Conservation (phyloP, 1,139 yeast species). For the Ogataea hybrid region DNA sequence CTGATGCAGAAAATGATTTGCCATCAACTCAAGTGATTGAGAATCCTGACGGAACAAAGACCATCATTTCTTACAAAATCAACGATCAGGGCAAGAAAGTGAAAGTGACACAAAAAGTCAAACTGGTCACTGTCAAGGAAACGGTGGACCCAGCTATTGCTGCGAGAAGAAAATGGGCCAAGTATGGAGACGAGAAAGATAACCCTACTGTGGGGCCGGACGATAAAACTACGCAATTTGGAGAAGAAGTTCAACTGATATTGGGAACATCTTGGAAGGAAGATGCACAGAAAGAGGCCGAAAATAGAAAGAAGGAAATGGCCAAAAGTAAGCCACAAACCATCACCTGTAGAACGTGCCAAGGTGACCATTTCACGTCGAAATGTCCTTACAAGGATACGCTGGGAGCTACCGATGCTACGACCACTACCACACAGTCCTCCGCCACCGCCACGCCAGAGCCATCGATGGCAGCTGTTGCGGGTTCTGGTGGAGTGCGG, state of each 20-base stretch:
- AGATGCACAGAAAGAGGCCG: slow-evolving; percentile 61
- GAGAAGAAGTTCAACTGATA: slow-evolving; percentile 67
- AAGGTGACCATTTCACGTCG: slow-evolving; percentile 90
- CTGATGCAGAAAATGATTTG: slow-evolving; percentile 62
- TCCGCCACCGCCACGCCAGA: slow-evolving; percentile 33
- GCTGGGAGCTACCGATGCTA: slow-evolving; percentile 48
- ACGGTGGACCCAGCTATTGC: slow-evolving; percentile 79
- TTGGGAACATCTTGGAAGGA: slow-evolving; percentile 69
- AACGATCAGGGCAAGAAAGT: slow-evolving; percentile 83
- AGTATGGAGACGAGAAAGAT: slow-evolving; percentile 81
- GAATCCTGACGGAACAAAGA: slow-evolving; percentile 86
- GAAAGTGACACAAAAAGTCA: slow-evolving; percentile 82
- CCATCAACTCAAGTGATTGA: slow-evolving; percentile 69
- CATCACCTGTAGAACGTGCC: slow-evolving; percentile 81
- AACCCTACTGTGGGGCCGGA: slow-evolving; percentile 79
- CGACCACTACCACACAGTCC: slow-evolving; percentile 10
- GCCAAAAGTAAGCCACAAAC: slow-evolving; percentile 45
- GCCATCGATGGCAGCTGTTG: slow-evolving; percentile 25
- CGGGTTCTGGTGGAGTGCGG: slow-evolving; percentile 12
- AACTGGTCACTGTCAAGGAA: slow-evolving; percentile 74
- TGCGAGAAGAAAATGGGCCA: slow-evolving; percentile 67
- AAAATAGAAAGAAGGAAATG: slow-evolving; percentile 53
- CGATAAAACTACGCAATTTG: slow-evolving; percentile 82
- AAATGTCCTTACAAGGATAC: slow-evolving; percentile 97
- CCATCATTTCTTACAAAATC: slow-evolving; percentile 74